Base-by-base conservation (phyloP, 148 eudicot genomes). In the Vaccinium corymbosum region DNA sequence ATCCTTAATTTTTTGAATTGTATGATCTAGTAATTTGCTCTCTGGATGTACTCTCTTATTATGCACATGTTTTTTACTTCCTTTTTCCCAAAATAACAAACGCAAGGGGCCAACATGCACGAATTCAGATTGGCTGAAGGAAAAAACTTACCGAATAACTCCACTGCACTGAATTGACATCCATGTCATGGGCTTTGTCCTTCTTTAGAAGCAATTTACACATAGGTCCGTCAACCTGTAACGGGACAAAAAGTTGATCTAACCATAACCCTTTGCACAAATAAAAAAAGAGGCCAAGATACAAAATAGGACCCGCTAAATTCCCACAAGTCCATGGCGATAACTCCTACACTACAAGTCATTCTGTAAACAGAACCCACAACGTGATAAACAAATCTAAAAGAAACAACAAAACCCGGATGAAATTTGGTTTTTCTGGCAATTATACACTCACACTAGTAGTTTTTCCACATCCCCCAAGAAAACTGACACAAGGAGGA, bases 141-240 rank as follows among this genome's bases (percentile, higher is more conserved):
- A 42, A 42, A 42, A 42, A 42, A 42, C 46, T 42, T 82, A 87
- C 89, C 82, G 68, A 22, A 80, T 57, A 79, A 78, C 85, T 84
- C 89, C 89, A 87, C 20, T 85, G 87, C 56, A 87, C 85, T 3
- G 83, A 82, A 87, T 87, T 87, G 48, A 87, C 81, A 74, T 87
- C 89, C 89, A 87, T 87, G 51, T 82, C 83, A 73, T 87, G 89
- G 62, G 89, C 89, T 80, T 87, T 87, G 35, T 87, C 87, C 85
- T 85, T 87, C 89, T 81, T 85, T 56, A 83, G 70, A 66, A 87
- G 83, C 84, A 87, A 82, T 74, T 85, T 84, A 53, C 64, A 87
- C 77, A 42, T 72, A 56, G 89, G 89, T 64, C 87, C 89, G 6
- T 85, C 89, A 79, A 87, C 85, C 89, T 87, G 80, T 32, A 62